phyloP scores from a whole-genome alignment of 148 eudicot species.

The Diospyros lotus region DNA sequence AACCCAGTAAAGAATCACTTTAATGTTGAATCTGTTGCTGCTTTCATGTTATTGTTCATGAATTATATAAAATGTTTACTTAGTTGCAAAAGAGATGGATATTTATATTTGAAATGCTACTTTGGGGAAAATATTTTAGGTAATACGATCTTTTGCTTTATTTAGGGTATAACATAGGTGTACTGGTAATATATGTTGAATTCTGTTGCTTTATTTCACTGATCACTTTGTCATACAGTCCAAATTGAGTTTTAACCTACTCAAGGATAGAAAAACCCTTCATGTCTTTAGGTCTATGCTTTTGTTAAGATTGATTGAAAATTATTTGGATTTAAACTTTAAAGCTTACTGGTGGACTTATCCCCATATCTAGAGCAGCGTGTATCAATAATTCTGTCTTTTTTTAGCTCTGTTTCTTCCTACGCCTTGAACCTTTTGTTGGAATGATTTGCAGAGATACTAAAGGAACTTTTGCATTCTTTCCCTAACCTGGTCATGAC shows the following conservation, averaged over 20 bases:
- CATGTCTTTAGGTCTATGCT: background rate
- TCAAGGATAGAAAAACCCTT: background rate
- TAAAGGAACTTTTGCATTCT: conserved; percentile 56
- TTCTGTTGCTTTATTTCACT: no score
- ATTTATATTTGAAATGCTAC: background rate
- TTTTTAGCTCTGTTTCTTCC: background rate
- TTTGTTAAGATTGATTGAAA: background rate
- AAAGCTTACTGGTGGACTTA: background rate
- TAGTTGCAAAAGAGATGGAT: no score
- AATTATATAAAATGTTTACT: no score
- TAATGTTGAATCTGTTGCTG: no score
- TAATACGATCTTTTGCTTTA: no score
- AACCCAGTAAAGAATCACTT: no score
- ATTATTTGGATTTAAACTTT: background rate
- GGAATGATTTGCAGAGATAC: conserved; percentile 56
- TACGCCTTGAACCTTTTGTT: conserved; percentile 2
- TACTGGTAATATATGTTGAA: no score
- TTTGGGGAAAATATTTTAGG: background rate
- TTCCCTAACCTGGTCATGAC: conserved; percentile 94
- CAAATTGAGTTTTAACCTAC: background rate
- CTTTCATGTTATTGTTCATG: no score
- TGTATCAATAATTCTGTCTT: background rate
- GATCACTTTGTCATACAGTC: background rate
- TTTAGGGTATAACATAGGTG: no score
- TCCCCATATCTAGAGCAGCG: background rate